A percentile compares a stretch with the other conserved stretches of the same genome.
Evolutionary conservation across 768 basidiomycete species (phyloP).

Genomic region (Lactifluus piperatus): DNA sequence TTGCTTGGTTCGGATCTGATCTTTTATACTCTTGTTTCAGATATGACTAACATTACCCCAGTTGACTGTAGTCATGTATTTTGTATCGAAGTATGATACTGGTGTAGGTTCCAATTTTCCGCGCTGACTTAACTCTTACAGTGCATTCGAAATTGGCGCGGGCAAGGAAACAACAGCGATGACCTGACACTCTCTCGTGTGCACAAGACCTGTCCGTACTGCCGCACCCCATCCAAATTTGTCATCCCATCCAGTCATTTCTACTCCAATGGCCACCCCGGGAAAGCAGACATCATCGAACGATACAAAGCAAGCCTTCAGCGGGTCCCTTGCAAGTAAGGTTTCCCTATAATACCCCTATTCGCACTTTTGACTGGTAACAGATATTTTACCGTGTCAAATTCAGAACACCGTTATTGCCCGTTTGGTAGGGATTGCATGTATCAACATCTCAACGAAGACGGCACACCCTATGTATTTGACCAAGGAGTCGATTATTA

Average conservation of each 20-base stretch:
- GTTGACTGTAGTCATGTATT: constrained; percentile 73
- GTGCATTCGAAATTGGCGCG: constrained; percentile 79
- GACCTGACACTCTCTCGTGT: constrained; percentile 48
- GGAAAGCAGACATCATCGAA: constrained; percentile 43
- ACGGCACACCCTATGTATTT: constrained; percentile 56
- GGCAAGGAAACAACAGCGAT: constrained; percentile 41
- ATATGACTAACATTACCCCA: constrained; percentile 25
- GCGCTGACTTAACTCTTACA: constrained; percentile 24
- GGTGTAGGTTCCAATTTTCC: neutral
- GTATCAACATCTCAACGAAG: constrained; percentile 59
- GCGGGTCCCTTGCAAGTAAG: constrained; percentile 57
- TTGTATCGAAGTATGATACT: constrained; percentile 49
- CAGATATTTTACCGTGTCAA: constrained; percentile 58
- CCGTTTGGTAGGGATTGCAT: constrained; percentile 80
- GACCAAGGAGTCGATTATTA: constrained; percentile 43
- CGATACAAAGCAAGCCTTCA: constrained; percentile 70
- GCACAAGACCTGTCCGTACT: constrained; percentile 74
- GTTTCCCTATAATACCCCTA: constrained; percentile 2
- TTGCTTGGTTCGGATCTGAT: constrained; percentile 42
- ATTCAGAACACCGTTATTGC: constrained; percentile 44
- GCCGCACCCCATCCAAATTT: constrained; percentile 56
- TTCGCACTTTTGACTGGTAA: neutral
- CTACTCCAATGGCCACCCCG: constrained; percentile 43
- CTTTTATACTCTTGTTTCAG: neutral
- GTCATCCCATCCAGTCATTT: constrained; percentile 69